Evolutionary conservation across 176 grass and related monocot genomes (phyloP), one percentile per base, ranked within the genome.

Genomic region (Dactylis glomerata): DNA sequence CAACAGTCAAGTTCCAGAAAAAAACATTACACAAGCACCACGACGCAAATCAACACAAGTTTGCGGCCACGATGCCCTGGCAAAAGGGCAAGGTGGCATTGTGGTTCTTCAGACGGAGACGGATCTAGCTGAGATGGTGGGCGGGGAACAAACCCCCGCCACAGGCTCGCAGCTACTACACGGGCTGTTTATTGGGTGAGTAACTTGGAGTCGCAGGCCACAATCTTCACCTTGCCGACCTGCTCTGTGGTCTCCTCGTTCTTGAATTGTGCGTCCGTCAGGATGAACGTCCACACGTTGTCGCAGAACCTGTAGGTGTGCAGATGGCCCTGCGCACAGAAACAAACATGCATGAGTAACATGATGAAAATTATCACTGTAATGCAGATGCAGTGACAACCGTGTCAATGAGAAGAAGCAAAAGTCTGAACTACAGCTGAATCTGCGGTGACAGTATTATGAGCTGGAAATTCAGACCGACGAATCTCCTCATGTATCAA

Each of bases 231-330:
- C 63, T 90, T 91, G 63, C 87, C 80, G 10, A 96, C 88, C 45
- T 73, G 80, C 63, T 96, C 89, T 0, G 76, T 78, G 0, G 16
- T 81, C 79, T 96, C 91, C 3, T 95, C 91, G 19, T 81, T 96
- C 79, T 96, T 99, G 88, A 96, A 94, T 0, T 20, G 26, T 31
- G 96, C 96, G 8, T 94, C 91, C 24, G 89, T 80, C 41, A 99
- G 44, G 50, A 96, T 99, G 86, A 99, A 99, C 5, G 96, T 96
- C 96, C 93, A 96, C 24, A 98, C 96, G 81, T 99, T 96, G 72
- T 99, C 96, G 23, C 96, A 99, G 75, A 96, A 99, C 89, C 96
- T 93, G 51, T 99, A 99, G 16, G 96, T 96, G 91, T 94, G 96
- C 55, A 99, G 87, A 72, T 99, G 96, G 46, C 95, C 95, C 95